These are phyloP conservation scores for Tilletia caries DNA, from an alignment of 1,284 basidiomycete genomes.

Conservation along the genomic window DNA sequence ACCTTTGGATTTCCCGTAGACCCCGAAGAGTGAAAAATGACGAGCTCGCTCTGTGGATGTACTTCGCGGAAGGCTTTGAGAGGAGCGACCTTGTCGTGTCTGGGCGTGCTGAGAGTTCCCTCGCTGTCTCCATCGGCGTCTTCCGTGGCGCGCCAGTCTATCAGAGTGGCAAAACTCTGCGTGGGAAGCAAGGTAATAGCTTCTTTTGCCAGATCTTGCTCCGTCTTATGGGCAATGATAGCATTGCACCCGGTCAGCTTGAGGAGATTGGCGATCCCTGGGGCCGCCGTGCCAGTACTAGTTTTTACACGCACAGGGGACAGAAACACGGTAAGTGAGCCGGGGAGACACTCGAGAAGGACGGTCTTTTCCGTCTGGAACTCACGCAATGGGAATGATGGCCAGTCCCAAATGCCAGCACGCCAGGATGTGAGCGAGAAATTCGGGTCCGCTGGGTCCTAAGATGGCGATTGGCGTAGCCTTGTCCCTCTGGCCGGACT, in stretches of 20 bases:
- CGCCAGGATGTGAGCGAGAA: slow-evolving; percentile 53
- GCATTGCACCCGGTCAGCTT: slow-evolving; percentile 59
- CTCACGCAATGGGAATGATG: slow-evolving; percentile 55
- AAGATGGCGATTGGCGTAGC: slow-evolving; percentile 49
- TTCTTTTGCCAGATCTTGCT: slow-evolving; percentile 53
- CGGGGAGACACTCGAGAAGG: not conserved
- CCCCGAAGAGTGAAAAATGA: slow-evolving; percentile 66
- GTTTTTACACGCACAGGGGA: too few species aligned
- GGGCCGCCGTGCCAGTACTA: slow-evolving; percentile 60
- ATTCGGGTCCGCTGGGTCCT: slow-evolving; percentile 55
- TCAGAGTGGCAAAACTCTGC: not conserved
- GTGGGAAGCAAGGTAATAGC: slow-evolving; percentile 6
- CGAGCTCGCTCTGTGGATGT: slow-evolving; percentile 48
- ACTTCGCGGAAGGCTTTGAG: not conserved
- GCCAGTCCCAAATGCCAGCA: slow-evolving; percentile 54
- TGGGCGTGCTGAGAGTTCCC: not conserved
- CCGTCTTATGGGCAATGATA: slow-evolving; percentile 58
- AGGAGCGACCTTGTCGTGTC: slow-evolving; percentile 34
- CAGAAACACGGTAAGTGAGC: not conserved
- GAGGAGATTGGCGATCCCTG: slow-evolving; percentile 63
- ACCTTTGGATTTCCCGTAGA: slow-evolving; percentile 62
- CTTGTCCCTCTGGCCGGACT: slow-evolving; percentile 14
- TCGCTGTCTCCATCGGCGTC: not conserved
- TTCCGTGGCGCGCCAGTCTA: not conserved
- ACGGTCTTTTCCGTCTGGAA: not conserved